Evolutionary conservation across 1,284 basidiomycete species (phyloP).

Genomic region (Trametes hirsuta): DNA sequence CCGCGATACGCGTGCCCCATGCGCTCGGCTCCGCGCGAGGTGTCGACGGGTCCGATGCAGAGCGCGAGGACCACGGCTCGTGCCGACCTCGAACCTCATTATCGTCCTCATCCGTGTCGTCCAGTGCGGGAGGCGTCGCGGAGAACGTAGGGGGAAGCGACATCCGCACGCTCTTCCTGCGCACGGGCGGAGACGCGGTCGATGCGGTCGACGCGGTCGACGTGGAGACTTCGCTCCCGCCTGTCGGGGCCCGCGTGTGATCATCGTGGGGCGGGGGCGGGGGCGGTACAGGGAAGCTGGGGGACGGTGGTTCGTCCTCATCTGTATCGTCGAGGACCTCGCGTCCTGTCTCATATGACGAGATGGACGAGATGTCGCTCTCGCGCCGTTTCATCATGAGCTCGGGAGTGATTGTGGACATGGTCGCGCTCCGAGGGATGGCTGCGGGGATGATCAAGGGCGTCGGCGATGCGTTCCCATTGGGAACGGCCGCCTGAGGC

Average conservation of each 20-base stretch:
- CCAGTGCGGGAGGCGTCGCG: slow-evolving; percentile 64
- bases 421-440: slow-evolving; percentile 1
- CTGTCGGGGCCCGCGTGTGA: background rate
- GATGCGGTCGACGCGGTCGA: slow-evolving; percentile 31
- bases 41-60: slow-evolving; percentile 3
- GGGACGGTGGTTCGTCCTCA: background rate
- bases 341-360: slow-evolving; percentile 64
- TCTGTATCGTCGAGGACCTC: slow-evolving; percentile 42
- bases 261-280: slow-evolving; percentile 31
- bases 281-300: slow-evolving; percentile 18
- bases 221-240: slow-evolving; percentile 32
- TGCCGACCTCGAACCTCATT: slow-evolving; percentile 35
- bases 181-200: slow-evolving; percentile 36
- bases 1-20: slow-evolving; percentile 35
- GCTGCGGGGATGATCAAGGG: slow-evolving; percentile 10
- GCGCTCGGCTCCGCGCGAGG: slow-evolving; percentile 7
- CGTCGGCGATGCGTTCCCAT: slow-evolving; percentile 50
- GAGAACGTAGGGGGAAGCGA: slow-evolving; percentile 74
- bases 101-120: slow-evolving; percentile 62
- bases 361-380: slow-evolving; percentile 49
- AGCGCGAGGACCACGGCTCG: slow-evolving; percentile 27
- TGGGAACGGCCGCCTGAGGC: slow-evolving; percentile 55
- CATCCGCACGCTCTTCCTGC: slow-evolving; percentile 76
- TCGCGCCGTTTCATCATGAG: slow-evolving; percentile 10
- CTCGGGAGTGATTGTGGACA: slow-evolving; percentile 1